Base-by-base conservation (phyloP, 805 yeast genomes). In the Candida nemodendra region DNA sequence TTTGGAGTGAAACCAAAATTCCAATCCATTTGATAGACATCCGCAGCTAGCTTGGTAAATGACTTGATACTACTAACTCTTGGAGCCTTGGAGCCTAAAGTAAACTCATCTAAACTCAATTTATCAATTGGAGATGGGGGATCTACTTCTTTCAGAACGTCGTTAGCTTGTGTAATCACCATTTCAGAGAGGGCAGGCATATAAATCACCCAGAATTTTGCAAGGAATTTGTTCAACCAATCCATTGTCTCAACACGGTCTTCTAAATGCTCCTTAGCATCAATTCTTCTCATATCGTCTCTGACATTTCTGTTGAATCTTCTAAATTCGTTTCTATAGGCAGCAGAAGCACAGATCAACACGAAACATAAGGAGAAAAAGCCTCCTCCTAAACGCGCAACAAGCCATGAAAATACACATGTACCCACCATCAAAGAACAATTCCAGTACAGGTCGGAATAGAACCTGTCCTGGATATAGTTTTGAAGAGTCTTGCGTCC, bases 41-140 rank as follows among this genome's bases (percentile, higher is more conserved):
- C 80, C 27, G 71, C 71, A 25, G 86, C 89, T 46, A 75, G 70
- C 49, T 79, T 79, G 9, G 91, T 79, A 59, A 78, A 83, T 3
- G 93, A 80, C 56, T 79, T 80, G 56, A 85, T 78, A 34, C 82
- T 73, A 47, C 79, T 78, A 40, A 85, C 76, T 33, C 81, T 69
- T 34, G 95, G 95, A 13, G 95, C 81, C 53, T 85, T 85, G 1
- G 89, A 68, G 44, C 95, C 95, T 42, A 85, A 61, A 2, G 90
- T 85, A 56, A 85, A 85, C 57, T 84, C 84, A 44, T 84, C 89
- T 50, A 85, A 65, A 5, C 84, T 69, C 34, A 85, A 57, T 5
- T 79, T 81, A 41, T 84, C 90, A 53, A 85, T 84, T 57, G 93
- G 93, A 53, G 78, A 80, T 18, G 95, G 95, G 11, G 95, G 91